A percentile compares a stretch with the other conserved stretches of the same genome.
Conservation (phyloP, 2,329 filamentous ascomycete species). For the Teratosphaeria epicoccoides region DNA sequence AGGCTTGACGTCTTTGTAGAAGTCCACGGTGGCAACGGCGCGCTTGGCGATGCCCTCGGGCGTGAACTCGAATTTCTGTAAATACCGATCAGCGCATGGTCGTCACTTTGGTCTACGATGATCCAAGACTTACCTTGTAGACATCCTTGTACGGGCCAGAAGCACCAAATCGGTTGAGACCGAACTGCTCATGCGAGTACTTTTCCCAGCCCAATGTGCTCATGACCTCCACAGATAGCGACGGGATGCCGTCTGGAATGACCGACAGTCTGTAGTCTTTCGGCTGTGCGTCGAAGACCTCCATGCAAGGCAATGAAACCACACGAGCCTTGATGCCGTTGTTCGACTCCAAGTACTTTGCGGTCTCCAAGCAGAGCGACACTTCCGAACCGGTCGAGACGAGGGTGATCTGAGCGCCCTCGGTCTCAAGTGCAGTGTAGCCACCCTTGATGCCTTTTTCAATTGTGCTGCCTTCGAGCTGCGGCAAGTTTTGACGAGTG, state of each 20-base stretch:
- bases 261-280: slow-evolving; percentile 94
- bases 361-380: slow-evolving; percentile 81
- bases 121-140: slow-evolving; percentile 58
- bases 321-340: slow-evolving; percentile 80
- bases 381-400: slow-evolving; percentile 96
- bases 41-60: slow-evolving; percentile 95
- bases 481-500: slow-evolving; percentile 95
- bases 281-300: slow-evolving; percentile 86
- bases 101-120: background rate
- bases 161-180: slow-evolving; percentile 96
- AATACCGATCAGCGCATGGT: slow-evolving; percentile 27
- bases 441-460: slow-evolving; percentile 89
- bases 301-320: slow-evolving; percentile 91
- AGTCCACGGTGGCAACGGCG: slow-evolving; percentile 80
- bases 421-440: slow-evolving; percentile 76
- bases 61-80: slow-evolving; percentile 97
- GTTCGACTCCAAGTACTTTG: slow-evolving; percentile 82
- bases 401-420: slow-evolving; percentile 76
- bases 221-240: slow-evolving; percentile 92
- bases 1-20: slow-evolving; percentile 88
- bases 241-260: slow-evolving; percentile 86
- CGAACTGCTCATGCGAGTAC: slow-evolving; percentile 98
- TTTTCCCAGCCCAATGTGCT: slow-evolving; percentile 97
- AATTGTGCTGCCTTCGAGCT: slow-evolving; percentile 88
- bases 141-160: slow-evolving; percentile 96